phyloP scores from a whole-genome alignment of 345 rosid species.

The Eucalyptus pauciflora region DNA sequence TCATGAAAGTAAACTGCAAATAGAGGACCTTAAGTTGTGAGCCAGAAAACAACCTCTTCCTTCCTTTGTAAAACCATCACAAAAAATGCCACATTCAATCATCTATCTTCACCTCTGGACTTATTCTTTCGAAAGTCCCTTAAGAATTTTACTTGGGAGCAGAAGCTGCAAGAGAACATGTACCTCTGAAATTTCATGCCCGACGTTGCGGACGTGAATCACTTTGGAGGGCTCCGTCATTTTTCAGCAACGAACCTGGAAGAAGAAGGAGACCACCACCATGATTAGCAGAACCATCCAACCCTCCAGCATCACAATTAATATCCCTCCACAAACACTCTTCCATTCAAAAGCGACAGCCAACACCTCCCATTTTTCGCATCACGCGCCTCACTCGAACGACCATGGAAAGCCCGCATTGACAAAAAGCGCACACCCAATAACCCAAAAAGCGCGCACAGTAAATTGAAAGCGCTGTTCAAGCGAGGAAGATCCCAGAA shows the following conservation, averaged over 20 bases:
- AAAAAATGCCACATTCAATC: background rate
- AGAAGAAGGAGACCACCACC: background rate
- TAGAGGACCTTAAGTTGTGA: background rate
- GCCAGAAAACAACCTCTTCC: background rate
- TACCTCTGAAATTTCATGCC: constrained; percentile 97
- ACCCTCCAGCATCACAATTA: background rate
- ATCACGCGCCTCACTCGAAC: background rate
- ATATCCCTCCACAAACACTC: background rate
- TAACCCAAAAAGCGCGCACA: background rate
- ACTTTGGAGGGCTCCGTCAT: constrained; percentile 98
- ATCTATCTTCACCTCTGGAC: background rate
- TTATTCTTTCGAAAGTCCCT: background rate
- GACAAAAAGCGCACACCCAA: background rate
- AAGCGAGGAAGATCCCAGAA: background rate
- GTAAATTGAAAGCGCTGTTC: background rate
- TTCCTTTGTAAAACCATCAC: background rate
- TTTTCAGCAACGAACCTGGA: background rate
- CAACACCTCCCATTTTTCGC: background rate
- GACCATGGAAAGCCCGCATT: background rate
- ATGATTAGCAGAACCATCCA: background rate
- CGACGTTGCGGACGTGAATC: constrained; percentile 95
- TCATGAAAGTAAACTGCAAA: background rate
- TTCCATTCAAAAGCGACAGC: background rate
- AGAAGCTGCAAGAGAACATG: background rate
- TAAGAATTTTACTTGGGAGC: background rate